Evolutionary conservation across 352 stramenopile genomes (phyloP).

Genomic region (Globisporangium spinosum): DNA sequence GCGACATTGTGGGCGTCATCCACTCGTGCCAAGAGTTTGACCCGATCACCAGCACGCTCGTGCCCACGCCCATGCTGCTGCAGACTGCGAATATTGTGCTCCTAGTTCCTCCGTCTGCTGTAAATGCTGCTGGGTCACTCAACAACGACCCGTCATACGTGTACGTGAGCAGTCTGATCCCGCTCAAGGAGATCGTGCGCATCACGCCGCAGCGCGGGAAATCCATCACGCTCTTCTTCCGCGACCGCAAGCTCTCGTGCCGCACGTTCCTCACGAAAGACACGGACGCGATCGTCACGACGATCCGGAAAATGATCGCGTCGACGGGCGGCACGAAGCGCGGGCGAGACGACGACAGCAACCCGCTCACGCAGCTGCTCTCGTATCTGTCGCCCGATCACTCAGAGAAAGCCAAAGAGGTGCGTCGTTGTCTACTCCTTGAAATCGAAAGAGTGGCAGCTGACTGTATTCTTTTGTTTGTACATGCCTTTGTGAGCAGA

Average conservation of each 20-base stretch:
- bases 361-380: slow-evolving; percentile 48
- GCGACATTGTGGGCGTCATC: slow-evolving; percentile 61
- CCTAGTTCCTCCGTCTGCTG: slow-evolving; percentile 23
- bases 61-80: slow-evolving; percentile 57
- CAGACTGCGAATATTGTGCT: slow-evolving; percentile 68
- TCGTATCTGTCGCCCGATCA: slow-evolving; percentile 65
- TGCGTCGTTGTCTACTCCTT: slow-evolving; percentile 8
- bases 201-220: slow-evolving; percentile 76
- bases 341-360: slow-evolving; percentile 25
- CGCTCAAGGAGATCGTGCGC: slow-evolving; percentile 59
- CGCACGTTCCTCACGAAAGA: slow-evolving; percentile 69
- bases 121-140: neutral
- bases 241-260: slow-evolving; percentile 48
- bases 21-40: slow-evolving; percentile 76
- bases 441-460: neutral
- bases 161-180: slow-evolving; percentile 62
- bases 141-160: slow-evolving; percentile 44
- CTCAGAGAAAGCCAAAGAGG: slow-evolving; percentile 75
- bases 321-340: slow-evolving; percentile 35
- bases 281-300: slow-evolving; percentile 64
- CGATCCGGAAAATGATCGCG: slow-evolving; percentile 67
- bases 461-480: neutral
- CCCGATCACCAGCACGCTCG: slow-evolving; percentile 45
- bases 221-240: slow-evolving; percentile 82
- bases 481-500: slow-evolving; percentile 14